Evolutionary conservation across 2,329 filamentous ascomycete species (phyloP).

Genomic region (Stagonosporopsis rhizophila): DNA sequence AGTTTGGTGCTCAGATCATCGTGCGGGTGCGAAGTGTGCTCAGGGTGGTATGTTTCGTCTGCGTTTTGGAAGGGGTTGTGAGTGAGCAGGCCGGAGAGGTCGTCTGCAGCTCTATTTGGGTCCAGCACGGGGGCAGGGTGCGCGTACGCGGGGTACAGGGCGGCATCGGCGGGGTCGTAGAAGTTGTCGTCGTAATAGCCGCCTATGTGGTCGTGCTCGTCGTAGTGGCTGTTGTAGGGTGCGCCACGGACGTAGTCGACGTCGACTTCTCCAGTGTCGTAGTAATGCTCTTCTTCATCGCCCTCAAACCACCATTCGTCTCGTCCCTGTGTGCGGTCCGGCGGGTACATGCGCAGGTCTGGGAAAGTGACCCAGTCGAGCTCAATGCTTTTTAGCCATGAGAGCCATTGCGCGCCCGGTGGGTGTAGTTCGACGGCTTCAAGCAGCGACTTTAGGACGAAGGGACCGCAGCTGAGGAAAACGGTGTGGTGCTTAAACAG

Average conservation of each 20-base stretch:
- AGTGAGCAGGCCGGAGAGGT: slow-evolving; percentile 39
- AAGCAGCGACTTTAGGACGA: slow-evolving; percentile 42
- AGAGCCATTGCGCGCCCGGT: slow-evolving; percentile 38
- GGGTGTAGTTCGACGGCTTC: slow-evolving; percentile 36
- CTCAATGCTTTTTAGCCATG: slow-evolving; percentile 41
- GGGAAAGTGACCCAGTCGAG: slow-evolving; percentile 48
- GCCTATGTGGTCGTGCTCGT: slow-evolving; percentile 46
- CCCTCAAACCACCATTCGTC: slow-evolving; percentile 39
- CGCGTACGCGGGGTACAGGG: slow-evolving; percentile 39
- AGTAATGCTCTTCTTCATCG: slow-evolving; percentile 10
- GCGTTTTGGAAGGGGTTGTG: slow-evolving; percentile 45
- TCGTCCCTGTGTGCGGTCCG: slow-evolving; percentile 31
- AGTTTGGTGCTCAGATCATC: slow-evolving; percentile 40
- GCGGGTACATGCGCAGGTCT: slow-evolving; percentile 42
- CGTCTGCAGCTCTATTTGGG: slow-evolving; percentile 21
- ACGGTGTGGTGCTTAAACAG: slow-evolving; percentile 46
- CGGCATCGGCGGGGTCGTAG: slow-evolving; percentile 36
- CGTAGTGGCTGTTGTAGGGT: slow-evolving; percentile 36
- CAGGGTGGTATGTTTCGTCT: slow-evolving; percentile 28
- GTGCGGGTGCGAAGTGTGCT: slow-evolving; percentile 20
- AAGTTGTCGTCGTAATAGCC: slow-evolving; percentile 46
- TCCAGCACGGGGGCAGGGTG: slow-evolving; percentile 10
- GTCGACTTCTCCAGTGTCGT: slow-evolving; percentile 29
- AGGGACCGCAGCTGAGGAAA: slow-evolving; percentile 46
- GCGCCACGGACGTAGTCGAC: slow-evolving; percentile 41